Evolutionary conservation across 208 protist species (phyloP), one percentile per base, ranked within the genome.

Genomic region (Balamuthia mandrillaris): DNA sequence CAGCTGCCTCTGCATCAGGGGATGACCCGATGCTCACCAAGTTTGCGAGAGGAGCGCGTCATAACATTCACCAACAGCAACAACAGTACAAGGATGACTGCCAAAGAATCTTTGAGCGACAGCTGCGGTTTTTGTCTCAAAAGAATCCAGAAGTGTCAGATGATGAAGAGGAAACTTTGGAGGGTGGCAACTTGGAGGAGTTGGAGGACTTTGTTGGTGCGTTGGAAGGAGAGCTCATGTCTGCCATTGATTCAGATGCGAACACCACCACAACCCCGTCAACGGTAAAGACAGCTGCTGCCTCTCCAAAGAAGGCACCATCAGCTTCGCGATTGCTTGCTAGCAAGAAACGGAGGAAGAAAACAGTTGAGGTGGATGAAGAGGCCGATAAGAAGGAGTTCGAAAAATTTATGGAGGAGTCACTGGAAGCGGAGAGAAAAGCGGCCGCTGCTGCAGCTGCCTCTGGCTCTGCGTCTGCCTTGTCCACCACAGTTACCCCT

Each of bases 21-120:
- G 56, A 70, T n/a, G 86, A 81, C 49, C 79, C 70, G 24, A 84
- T 45, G n/a, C 75, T 91, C 39, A 91, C 82, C 16, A 89, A 91
- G 45, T 91, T 87, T 60, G 88, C 88, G 2, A 47, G 88, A 41
- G 88, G 88, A 12, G 63, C 70, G 7, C 45, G 84, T n/a, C 83
- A 87, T n/a, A 79, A 51, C 35, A 41, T 87, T 18, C 82, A 91
- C 72, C 85, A 89, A 45, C 86, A 87, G 51, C 66, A 91, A 39
- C 60, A 86, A 21, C 63, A 77, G 39, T 85, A 91, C 24, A 84
- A 89, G 65, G 84, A 88, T 44, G 83, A 87, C 56, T 68, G 74
- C 39, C 51, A 45, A 2, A 31, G 74, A 16, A 82, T 82, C 9
- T 82, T 82, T 27, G 74, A 82, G 37, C 33, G 45, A 52, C 74